A percentile compares a stretch with the other conserved stretches of the same genome.
These are phyloP conservation scores for Saturnispora galanensis DNA, from an alignment of 805 yeast species.

Conservation along the genomic window DNA sequence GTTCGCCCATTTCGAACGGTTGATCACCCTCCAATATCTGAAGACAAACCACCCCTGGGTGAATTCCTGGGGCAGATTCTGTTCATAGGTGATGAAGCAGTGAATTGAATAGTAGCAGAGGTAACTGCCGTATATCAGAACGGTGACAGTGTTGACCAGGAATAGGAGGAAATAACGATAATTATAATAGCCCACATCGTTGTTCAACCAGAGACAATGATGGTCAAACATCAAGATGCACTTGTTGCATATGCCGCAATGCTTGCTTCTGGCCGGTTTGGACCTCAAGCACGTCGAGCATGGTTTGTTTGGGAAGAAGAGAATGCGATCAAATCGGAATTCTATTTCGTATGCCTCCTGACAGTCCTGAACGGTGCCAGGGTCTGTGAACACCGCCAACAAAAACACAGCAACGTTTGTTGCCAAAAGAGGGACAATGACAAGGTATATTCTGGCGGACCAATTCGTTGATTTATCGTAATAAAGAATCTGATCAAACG, in stretches of 20 bases:
- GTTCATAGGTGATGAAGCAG: constrained; percentile 3
- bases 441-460: constrained; percentile 10
- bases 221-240: constrained; percentile 61
- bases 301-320: constrained; percentile 28
- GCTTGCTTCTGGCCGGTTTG: constrained; percentile 70
- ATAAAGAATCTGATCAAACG: constrained; percentile 15
- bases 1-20: constrained; percentile 25
- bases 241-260: constrained; percentile 58
- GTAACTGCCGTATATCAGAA: constrained; percentile 33
- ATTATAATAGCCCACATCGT: constrained; percentile 45
- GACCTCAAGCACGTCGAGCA: constrained; percentile 50
- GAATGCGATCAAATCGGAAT: constrained; percentile 32
- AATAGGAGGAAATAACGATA: constrained; percentile 39
- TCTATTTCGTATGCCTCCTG: constrained; percentile 4
- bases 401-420: constrained; percentile 29
- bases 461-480: constrained; percentile 7
- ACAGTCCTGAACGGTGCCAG: constrained; percentile 28
- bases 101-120: constrained; percentile 25
- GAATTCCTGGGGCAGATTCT: neutral
- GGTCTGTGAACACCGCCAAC: constrained; percentile 32
- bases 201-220: constrained; percentile 47
- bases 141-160: constrained; percentile 26
- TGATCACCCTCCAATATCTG: constrained; percentile 19
- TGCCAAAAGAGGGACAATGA: constrained; percentile 27
- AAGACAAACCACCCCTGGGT: constrained; percentile 10